phyloP scores from a whole-genome alignment of 2,329 filamentous ascomycete genomes.

The Colletotrichum zoysiae region DNA sequence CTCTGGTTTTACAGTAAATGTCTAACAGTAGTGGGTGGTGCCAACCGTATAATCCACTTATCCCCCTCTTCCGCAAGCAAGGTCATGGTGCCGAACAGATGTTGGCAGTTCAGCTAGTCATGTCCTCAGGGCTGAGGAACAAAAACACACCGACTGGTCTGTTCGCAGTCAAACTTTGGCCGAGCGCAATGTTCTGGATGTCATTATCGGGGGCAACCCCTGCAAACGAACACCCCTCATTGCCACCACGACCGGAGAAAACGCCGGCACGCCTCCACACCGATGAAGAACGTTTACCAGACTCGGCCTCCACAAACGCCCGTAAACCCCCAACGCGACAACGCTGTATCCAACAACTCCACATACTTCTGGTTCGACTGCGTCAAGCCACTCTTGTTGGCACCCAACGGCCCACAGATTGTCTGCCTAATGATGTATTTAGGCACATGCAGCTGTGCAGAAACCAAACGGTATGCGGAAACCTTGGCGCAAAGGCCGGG shows the following conservation, averaged over 20 bases:
- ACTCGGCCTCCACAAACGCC: conserved; percentile 28
- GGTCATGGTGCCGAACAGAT: background rate
- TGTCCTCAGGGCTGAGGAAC: conserved; percentile 7
- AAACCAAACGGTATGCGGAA: background rate
- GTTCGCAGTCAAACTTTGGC: background rate
- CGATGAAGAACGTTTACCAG: background rate
- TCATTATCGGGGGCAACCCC: conserved; percentile 65
- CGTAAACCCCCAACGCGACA: conserved; percentile 12
- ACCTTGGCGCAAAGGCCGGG: background rate
- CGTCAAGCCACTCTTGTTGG: conserved; percentile 3
- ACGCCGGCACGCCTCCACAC: conserved; percentile 27
- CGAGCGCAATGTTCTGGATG: background rate
- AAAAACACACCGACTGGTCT: background rate
- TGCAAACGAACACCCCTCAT: conserved; percentile 41
- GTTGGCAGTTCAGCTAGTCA: conserved; percentile 15
- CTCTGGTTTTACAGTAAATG: background rate
- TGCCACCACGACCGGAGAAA: background rate
- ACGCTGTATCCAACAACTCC: conserved; percentile 23
- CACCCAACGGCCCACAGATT: conserved; percentile 10
- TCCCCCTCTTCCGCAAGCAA: background rate
- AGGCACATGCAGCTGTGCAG: no score
- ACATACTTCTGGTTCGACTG: conserved; percentile 8
- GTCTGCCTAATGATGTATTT: background rate
- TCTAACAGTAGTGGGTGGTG: background rate
- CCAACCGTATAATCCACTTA: background rate